A percentile compares a stretch with the other conserved stretches of the same genome.
Evolutionary conservation across 441 rosid species (phyloP).

Genomic region (Raphanus hybrid): DNA sequence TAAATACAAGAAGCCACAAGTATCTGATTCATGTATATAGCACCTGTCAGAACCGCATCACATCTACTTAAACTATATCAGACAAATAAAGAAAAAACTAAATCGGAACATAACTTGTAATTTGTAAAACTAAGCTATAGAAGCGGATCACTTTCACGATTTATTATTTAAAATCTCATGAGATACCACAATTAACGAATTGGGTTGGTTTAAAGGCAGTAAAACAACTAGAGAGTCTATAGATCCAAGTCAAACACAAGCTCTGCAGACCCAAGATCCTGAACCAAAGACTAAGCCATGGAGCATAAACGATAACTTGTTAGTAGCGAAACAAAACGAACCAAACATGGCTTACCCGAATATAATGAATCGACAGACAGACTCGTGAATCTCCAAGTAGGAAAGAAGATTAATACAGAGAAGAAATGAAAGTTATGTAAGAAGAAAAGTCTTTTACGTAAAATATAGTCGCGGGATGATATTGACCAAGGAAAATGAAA

Average conservation of each 20-base stretch:
- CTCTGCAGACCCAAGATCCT: conserved; percentile 3
- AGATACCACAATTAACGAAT: neutral
- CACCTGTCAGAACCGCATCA: conserved; percentile 7
- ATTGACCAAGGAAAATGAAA: conserved; percentile 18
- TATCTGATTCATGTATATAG: conserved; percentile 5
- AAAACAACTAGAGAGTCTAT: neutral
- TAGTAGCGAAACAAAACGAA: conserved; percentile 18
- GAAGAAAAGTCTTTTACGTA: conserved; percentile 34
- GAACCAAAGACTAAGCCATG: conserved; percentile 15
- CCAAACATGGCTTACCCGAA: conserved; percentile 26
- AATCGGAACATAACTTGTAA: conserved; percentile 1
- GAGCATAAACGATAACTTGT: conserved; percentile 18
- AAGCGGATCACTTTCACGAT: neutral
- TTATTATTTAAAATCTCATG: neutral
- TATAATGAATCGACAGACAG: neutral
- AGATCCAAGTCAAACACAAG: conserved; percentile 16
- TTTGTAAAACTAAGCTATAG: neutral
- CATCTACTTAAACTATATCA: conserved; percentile 14
- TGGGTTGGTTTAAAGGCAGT: neutral
- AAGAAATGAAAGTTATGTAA: conserved; percentile 13
- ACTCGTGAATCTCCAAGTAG: conserved; percentile 21
- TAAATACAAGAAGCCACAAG: neutral
- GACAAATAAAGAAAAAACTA: conserved; percentile 1
- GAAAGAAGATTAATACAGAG: neutral
- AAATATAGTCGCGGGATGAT: conserved; percentile 1